Evolutionary conservation across 2,329 filamentous ascomycete genomes (phyloP), one percentile per base, ranked within the genome.

Genomic region (Juglanconis juglandina): DNA sequence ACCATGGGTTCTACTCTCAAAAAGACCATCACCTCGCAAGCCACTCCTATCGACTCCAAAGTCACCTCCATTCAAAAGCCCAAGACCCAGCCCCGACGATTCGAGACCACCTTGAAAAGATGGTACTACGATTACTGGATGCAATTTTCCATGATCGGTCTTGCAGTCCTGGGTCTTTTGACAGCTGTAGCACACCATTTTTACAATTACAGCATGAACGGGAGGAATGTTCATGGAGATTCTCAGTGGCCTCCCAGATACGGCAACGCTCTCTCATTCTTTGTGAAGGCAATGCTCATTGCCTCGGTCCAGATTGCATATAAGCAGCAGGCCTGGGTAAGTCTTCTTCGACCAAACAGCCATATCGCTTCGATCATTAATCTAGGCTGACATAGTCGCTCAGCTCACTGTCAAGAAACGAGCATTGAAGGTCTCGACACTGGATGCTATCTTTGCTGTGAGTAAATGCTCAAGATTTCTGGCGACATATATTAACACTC

Each of bases 251-350:
- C 63, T 10, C 47, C 54, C 46, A 59, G 63, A n/a, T 62, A 33
- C 17, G 63, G 63, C 11, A 62, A 57, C 41, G 63, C 63, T 9
- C 60, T 64, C 17, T 53, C 63, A 4, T 64, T 64, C 49, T 64
- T 64, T 41, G 58, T 64, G 1, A 64, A 60, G 41, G 56, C 57
- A 24, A 47, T 52, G 10, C 54, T 64, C 35, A 46, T 63, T 3
- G 52, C 42, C 2, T 44, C 63, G 10, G 60, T 64, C 9, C 54
- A 64, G 30, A 63, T 62, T 9, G 60, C 63, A 24, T 62, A 62
- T 41, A 64, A 63, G 44, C 63, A 64, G 47, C 63, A 54, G 53
- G 63, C 58, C n/a, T 63, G 63, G 63, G 63, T 64, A 30, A 42
- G 54, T 7, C 30, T 2, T 17, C 11, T 13, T 17, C 30, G n/a